Evolutionary conservation across 1,284 basidiomycete species (phyloP).

Genomic region (Cyathus pygmaeus): DNA sequence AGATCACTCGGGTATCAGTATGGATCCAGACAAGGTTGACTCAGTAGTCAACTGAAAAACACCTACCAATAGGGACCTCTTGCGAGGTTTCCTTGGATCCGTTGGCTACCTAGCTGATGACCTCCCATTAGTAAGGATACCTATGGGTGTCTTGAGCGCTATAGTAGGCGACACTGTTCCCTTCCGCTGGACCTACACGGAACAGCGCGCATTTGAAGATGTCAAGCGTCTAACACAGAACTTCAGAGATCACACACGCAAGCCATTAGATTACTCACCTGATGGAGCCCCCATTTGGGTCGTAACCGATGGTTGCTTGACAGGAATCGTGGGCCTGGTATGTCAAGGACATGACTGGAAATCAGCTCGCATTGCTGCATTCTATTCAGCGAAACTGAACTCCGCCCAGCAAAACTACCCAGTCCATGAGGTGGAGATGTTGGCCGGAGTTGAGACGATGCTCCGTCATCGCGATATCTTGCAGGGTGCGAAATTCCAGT

Average conservation of each 20-base stretch:
- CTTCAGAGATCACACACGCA: slow-evolving; percentile 12
- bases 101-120: slow-evolving; percentile 38
- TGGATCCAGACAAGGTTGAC: slow-evolving; percentile 50
- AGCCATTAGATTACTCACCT: slow-evolving; percentile 13
- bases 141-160: slow-evolving; percentile 35
- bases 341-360: slow-evolving; percentile 38
- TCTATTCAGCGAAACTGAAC: slow-evolving; percentile 50
- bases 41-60: slow-evolving; percentile 41
- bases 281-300: slow-evolving; percentile 26
- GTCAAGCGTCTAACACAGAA: slow-evolving; percentile 22
- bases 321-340: slow-evolving; percentile 38
- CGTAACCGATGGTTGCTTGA: slow-evolving; percentile 37
- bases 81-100: slow-evolving; percentile 36
- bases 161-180: slow-evolving; percentile 28
- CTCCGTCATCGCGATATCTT: slow-evolving; percentile 39
- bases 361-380: slow-evolving; percentile 36
- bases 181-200: slow-evolving; percentile 36
- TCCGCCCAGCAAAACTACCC: slow-evolving; percentile 50
- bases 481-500: slow-evolving; percentile 37
- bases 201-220: slow-evolving; percentile 45
- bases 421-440: slow-evolving; percentile 45
- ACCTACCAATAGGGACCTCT: slow-evolving; percentile 25
- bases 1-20: slow-evolving; percentile 43
- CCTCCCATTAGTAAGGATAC: slow-evolving; percentile 23
- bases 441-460: slow-evolving; percentile 47